Evolutionary conservation across 2,329 filamentous ascomycete genomes (phyloP).

Genomic region (Aureobasidium lini): DNA sequence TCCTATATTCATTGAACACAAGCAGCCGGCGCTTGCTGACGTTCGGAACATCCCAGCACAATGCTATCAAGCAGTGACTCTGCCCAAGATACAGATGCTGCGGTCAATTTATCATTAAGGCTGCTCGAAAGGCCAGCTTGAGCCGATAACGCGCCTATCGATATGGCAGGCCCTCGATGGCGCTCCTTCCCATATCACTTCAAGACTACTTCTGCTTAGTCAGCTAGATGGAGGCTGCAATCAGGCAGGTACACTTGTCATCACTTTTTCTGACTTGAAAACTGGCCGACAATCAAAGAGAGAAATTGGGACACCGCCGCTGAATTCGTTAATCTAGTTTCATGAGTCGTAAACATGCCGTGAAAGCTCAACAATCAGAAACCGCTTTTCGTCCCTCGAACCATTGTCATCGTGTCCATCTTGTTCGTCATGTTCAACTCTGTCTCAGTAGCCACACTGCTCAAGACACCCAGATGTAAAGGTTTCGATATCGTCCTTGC

Average conservation of each 20-base stretch:
- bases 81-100: too few relatives aligned
- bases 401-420: not conserved
- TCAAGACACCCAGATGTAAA: not conserved
- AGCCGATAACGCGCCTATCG: too few relatives aligned
- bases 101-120: too few relatives aligned
- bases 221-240: not conserved
- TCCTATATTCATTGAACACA: too few relatives aligned
- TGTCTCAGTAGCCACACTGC: not conserved
- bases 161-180: not conserved
- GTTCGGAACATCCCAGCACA: too few relatives aligned
- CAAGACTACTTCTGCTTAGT: not conserved
- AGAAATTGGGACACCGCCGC: not conserved
- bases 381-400: not conserved
- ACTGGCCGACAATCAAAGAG: not conserved
- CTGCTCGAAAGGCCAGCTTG: too few relatives aligned
- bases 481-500: not conserved
- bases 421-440: not conserved
- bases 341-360: not conserved
- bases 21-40: too few relatives aligned
- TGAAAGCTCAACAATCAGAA: not conserved
- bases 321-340: not conserved
- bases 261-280: not conserved
- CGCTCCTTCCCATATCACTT: not conserved
- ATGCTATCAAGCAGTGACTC: too few relatives aligned
- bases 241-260: not conserved